Percentiles rank a stretch among this genome's conserved stretches.
phyloP scores from a whole-genome alignment of 495 filamentous ascomycete species.

The Xylaria scruposa region DNA sequence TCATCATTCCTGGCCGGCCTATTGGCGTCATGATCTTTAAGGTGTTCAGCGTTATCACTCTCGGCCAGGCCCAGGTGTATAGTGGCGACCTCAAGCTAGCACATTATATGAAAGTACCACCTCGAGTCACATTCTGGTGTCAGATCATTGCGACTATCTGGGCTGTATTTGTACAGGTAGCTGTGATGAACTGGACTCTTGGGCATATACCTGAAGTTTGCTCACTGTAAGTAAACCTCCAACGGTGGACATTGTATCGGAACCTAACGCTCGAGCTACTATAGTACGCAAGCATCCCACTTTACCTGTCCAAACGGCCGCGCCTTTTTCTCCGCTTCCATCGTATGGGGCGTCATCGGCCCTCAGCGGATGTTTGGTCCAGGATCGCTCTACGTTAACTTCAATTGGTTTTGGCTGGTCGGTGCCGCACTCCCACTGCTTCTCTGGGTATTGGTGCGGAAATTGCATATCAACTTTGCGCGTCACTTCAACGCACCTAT shows the following conservation, averaged over 20 bases:
- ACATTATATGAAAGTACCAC: conserved; percentile 73
- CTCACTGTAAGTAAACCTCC: conserved; percentile 34
- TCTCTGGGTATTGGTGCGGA: conserved; percentile 59
- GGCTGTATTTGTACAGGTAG: conserved; percentile 65
- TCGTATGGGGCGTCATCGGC: conserved; percentile 67
- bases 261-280: background rate
- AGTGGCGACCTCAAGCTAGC: conserved; percentile 61
- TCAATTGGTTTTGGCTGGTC: conserved; percentile 66
- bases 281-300: conserved; percentile 51
- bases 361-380: conserved; percentile 63
- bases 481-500: conserved; percentile 64
- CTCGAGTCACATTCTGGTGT: conserved; percentile 62
- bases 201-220: conserved; percentile 61
- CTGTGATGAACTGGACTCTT: conserved; percentile 67
- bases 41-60: conserved; percentile 64
- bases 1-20: conserved; percentile 65
- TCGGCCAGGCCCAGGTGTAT: conserved; percentile 62
- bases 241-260: background rate
- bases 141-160: conserved; percentile 63
- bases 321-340: conserved; percentile 60
- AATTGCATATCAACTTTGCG: conserved; percentile 49
- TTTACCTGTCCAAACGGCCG: conserved; percentile 68
- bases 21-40: conserved; percentile 73
- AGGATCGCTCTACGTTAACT: conserved; percentile 62
- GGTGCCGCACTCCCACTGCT: conserved; percentile 58